A percentile compares a stretch with the other conserved stretches of the same genome.
These are phyloP conservation scores for Tetracladium maxilliforme DNA, from an alignment of 2,329 filamentous ascomycete genomes.

Conservation along the genomic window DNA sequence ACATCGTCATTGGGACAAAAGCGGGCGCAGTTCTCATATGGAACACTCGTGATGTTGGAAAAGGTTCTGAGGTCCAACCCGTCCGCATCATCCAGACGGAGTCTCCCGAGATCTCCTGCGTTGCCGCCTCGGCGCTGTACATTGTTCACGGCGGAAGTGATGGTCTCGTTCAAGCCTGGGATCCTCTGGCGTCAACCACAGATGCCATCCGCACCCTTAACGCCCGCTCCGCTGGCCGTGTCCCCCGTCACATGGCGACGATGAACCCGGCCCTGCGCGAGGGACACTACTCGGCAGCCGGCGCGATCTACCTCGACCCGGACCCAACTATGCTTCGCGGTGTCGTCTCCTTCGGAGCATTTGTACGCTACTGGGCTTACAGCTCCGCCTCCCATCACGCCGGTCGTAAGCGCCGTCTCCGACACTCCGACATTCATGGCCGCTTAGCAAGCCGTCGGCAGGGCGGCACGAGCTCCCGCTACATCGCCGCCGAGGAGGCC, in stretches of 20 bases:
- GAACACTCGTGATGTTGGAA: slow-evolving; percentile 56
- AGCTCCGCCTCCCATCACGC: slow-evolving; percentile 70
- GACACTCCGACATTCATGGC: slow-evolving; percentile 48
- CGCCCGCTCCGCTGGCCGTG: slow-evolving; percentile 66
- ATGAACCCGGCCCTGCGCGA: slow-evolving; percentile 43
- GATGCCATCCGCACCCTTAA: slow-evolving; percentile 78
- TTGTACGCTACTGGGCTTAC: slow-evolving; percentile 87
- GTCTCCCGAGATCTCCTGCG: slow-evolving; percentile 70
- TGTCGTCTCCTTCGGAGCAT: slow-evolving; percentile 73
- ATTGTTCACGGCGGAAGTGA: slow-evolving; percentile 89
- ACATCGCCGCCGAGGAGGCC: slow-evolving; percentile 73
- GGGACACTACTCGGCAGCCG: slow-evolving; percentile 59
- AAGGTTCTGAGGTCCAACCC: slow-evolving; percentile 48
- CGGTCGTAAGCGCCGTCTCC: slow-evolving; percentile 63
- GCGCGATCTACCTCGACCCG: slow-evolving; percentile 75
- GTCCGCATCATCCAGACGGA: slow-evolving; percentile 79
- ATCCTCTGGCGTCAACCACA: slow-evolving; percentile 69
- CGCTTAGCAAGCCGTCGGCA: slow-evolving; percentile 30
- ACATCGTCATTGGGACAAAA: slow-evolving; percentile 69
- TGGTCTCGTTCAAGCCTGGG: slow-evolving; percentile 91
- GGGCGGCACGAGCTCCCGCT: slow-evolving; percentile 36
- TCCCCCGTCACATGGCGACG: slow-evolving; percentile 54
- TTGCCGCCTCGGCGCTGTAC: slow-evolving; percentile 75
- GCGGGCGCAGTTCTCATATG: slow-evolving; percentile 67
- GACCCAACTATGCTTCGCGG: slow-evolving; percentile 77